Conservation (phyloP, 257 asterid genomes). For the Solanum habrochaites region DNA sequence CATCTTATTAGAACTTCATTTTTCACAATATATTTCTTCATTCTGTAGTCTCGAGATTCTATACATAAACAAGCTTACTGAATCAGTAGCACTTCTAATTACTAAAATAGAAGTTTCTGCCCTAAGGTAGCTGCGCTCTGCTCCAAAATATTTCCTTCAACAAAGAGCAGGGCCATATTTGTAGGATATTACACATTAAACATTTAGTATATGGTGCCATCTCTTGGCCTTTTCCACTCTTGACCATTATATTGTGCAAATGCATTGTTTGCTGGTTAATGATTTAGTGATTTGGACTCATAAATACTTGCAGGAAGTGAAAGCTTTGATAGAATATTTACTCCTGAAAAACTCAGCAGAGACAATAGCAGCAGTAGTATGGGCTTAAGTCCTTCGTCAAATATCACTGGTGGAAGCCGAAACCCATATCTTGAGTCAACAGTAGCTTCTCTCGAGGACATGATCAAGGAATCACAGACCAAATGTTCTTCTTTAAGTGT, state of each 20-base stretch:
- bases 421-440: slow-evolving; percentile 36
- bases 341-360: slow-evolving; percentile 47
- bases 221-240: background rate
- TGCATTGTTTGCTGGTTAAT: background rate
- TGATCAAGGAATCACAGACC: slow-evolving; percentile 46
- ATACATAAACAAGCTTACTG: background rate
- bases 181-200: background rate
- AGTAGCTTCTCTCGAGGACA: slow-evolving; percentile 65
- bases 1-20: background rate
- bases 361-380: slow-evolving; percentile 20
- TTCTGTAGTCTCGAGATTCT: background rate
- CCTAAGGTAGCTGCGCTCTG: background rate
- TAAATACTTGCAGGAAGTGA: slow-evolving; percentile 48
- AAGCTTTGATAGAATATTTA: slow-evolving; percentile 59
- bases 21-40: background rate
- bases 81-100: background rate
- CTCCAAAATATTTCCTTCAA: background rate
- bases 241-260: background rate
- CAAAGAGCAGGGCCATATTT: background rate
- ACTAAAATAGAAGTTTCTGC: background rate
- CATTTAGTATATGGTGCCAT: background rate
- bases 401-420: slow-evolving; percentile 12
- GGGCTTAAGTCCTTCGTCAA: slow-evolving; percentile 22
- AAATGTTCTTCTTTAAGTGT: slow-evolving; percentile 59
- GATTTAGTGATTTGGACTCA: background rate